These are phyloP conservation scores for Naumovozyma castellii DNA, from an alignment of 805 yeast species.

Conservation along the genomic window DNA sequence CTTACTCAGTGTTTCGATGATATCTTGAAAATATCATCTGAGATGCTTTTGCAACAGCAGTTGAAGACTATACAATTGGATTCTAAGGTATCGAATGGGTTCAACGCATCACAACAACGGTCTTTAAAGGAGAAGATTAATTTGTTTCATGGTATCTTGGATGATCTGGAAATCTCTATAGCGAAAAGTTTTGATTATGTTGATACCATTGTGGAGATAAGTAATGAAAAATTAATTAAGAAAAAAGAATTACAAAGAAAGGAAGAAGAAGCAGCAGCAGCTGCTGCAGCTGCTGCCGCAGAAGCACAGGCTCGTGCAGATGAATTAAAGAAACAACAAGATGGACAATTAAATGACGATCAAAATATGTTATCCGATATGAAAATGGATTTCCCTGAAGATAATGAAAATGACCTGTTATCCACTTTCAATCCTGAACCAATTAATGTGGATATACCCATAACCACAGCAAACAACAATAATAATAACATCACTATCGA, in stretches of 20 bases:
- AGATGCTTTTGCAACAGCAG: conserved; percentile 30
- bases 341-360: conserved; percentile 5
- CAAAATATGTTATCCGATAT: conserved; percentile 5
- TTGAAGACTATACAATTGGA: conserved; percentile 27
- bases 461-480: too few relatives aligned
- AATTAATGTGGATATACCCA: too few relatives aligned
- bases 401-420: conserved; percentile 9
- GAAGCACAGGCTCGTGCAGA: conserved; percentile 2
- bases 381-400: conserved; percentile 10
- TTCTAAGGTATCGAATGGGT: conserved; percentile 19
- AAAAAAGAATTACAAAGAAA: conserved; percentile 4
- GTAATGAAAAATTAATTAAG: conserved; percentile 24
- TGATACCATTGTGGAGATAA: conserved; percentile 19
- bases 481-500: not conserved
- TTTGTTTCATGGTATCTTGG: conserved; percentile 24
- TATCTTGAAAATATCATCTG: conserved; percentile 26
- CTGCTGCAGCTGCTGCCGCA: conserved; percentile 13
- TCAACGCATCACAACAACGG: conserved; percentile 20
- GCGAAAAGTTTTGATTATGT: conserved; percentile 22
- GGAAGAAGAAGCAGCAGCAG: conserved; percentile 7
- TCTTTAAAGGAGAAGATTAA: conserved; percentile 21
- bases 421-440: not conserved
- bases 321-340: conserved; percentile 1
- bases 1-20: conserved; percentile 28
- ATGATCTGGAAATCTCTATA: conserved; percentile 25